phyloP scores from a whole-genome alignment of 2,329 filamentous ascomycete species.

The Claviceps fusiformis region DNA sequence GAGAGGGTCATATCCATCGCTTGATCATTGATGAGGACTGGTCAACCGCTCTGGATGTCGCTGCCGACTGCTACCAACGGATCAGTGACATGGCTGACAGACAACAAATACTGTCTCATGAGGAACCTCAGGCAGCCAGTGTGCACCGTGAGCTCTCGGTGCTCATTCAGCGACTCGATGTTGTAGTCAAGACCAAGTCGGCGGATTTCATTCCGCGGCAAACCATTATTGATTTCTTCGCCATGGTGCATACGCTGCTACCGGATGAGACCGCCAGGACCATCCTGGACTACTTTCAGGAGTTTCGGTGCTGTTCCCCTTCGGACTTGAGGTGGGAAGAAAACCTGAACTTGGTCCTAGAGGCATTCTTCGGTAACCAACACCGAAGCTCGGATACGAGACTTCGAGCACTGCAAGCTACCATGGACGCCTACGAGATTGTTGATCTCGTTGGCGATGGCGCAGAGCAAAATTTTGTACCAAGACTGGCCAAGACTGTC shows the following conservation, averaged over 20 bases:
- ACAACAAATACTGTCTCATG: conserved; percentile 11
- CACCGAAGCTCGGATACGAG: conserved; percentile 48
- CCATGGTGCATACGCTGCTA: conserved; percentile 45
- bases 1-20: conserved; percentile 36
- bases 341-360: conserved; percentile 46
- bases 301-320: conserved; percentile 58
- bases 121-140: conserved; percentile 21
- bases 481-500: conserved; percentile 46
- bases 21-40: conserved; percentile 54
- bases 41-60: conserved; percentile 46
- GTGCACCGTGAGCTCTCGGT: conserved; percentile 29
- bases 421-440: conserved; percentile 46
- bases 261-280: conserved; percentile 51
- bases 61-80: conserved; percentile 36
- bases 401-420: conserved; percentile 44
- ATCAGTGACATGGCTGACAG: conserved; percentile 14
- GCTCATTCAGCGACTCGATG: conserved; percentile 37
- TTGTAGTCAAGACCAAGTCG: conserved; percentile 28
- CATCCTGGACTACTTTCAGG: conserved; percentile 53
- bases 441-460: conserved; percentile 45
- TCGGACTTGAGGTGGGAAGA: conserved; percentile 55
- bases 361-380: conserved; percentile 50
- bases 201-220: conserved; percentile 49
- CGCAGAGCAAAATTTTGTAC: conserved; percentile 42
- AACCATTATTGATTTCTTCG: conserved; percentile 53